Evolutionary conservation across 441 rosid genomes (phyloP).

Genomic region (Gossypium trilobum): DNA sequence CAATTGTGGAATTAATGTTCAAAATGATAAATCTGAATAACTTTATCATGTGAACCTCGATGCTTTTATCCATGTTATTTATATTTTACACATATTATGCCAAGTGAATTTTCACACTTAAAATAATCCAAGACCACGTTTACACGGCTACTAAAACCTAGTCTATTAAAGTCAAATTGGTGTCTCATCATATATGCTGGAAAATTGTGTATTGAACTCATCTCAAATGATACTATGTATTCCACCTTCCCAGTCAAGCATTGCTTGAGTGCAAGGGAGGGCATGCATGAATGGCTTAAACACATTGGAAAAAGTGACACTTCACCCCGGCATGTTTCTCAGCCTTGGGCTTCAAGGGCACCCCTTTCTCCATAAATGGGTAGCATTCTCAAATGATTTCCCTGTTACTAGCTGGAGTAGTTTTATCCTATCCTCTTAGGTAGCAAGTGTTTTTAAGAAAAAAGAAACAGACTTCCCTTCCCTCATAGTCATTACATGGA

Average conservation of each 20-base stretch:
- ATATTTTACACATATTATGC: background rate
- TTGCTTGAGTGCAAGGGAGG: background rate
- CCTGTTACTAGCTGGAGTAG: no score
- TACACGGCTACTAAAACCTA: background rate
- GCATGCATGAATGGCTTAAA: background rate
- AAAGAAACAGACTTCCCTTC: background rate
- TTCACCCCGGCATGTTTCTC: background rate
- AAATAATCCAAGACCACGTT: background rate
- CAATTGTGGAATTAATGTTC: background rate
- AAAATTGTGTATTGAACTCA: background rate
- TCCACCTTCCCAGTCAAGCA: background rate
- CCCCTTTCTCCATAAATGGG: background rate
- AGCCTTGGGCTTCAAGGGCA: background rate
- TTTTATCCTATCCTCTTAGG: no score
- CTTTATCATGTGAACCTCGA: background rate
- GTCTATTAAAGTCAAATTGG: background rate
- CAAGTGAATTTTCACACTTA: background rate
- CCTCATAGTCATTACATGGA: background rate
- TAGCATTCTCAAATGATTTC: background rate
- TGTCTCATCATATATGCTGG: background rate
- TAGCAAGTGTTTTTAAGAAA: no score
- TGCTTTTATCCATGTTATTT: background rate
- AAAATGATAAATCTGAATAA: background rate
- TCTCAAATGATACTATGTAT: background rate
- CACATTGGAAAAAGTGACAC: background rate